Percentiles rank a stretch among this genome's conserved stretches.
These are phyloP conservation scores for Fusarium chlamydosporum DNA, from an alignment of 2,329 filamentous ascomycete species.

Conservation along the genomic window DNA sequence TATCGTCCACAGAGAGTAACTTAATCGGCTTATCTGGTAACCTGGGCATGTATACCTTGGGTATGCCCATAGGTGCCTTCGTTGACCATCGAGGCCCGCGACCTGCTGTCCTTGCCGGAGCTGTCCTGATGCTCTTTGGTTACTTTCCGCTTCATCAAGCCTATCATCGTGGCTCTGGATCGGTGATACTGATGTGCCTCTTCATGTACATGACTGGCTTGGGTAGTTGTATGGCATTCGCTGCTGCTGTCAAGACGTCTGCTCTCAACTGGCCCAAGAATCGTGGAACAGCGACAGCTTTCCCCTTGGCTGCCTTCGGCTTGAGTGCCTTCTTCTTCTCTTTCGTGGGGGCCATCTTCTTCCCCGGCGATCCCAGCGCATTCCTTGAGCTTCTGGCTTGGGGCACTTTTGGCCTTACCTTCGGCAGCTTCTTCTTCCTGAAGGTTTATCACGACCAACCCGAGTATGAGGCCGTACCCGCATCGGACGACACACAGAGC, in stretches of 20 bases:
- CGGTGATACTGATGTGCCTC: constrained; percentile 77
- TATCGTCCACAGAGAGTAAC: constrained; percentile 94
- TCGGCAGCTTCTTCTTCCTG: constrained; percentile 87
- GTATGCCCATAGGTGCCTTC: constrained; percentile 89
- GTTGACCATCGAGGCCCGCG: constrained; percentile 87
- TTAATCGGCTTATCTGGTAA: constrained; percentile 89
- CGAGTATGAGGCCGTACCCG: constrained; percentile 70
- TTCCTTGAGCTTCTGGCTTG: constrained; percentile 85
- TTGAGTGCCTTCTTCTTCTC: constrained; percentile 98
- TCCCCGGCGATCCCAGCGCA: constrained; percentile 84
- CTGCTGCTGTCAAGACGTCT: constrained; percentile 85
- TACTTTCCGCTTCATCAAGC: constrained; percentile 90
- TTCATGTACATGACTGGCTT: constrained; percentile 89
- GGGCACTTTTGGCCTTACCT: constrained; percentile 82
- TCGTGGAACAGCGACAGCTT: constrained; percentile 92
- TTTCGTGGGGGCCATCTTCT: constrained; percentile 78
- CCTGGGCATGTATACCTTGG: constrained; percentile 92
- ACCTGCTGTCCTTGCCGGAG: constrained; percentile 81
- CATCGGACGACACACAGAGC: constrained; percentile 41
- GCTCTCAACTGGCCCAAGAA: constrained; percentile 93
- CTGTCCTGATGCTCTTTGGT: constrained; percentile 78
- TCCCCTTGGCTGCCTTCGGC: constrained; percentile 92
- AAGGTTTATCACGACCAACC: constrained; percentile 74
- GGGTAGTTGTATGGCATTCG: constrained; percentile 92
- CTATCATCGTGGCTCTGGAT: constrained; percentile 76